Base-by-base conservation (phyloP, 306 rosid genomes). In the Ormosia emarginata region DNA sequence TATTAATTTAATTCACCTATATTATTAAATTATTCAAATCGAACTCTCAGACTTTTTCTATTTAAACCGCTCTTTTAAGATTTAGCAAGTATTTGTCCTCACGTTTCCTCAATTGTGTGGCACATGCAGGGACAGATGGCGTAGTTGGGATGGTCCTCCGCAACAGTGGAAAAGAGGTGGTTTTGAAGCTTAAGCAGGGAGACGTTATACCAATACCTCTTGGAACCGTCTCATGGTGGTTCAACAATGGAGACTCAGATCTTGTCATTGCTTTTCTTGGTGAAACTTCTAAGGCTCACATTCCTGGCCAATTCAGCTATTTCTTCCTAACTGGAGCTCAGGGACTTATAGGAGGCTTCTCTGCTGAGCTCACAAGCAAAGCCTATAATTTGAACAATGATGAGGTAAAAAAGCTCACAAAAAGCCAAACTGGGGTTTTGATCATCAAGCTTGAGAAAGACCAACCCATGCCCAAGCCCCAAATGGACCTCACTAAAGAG, bases 221-320 rank as follows among this genome's bases (percentile, higher is more conserved):
- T 14, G 97, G 92, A 61, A 9, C 59, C 37, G 49, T 87, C 18
- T 93, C 97, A 14, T 93, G 97, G 97, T 93, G 97, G 97, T 91
- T 79, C 91, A 91, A 91, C 36, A 62, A 85, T 11, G 95, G 86
- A 33, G 90, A 85, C 32, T 82, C 90, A 0, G 83, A 86, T 18
- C 83, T 93, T 2, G 47, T 33, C 0, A 39, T 93, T 5, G 7
- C 64, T 2, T 86, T 89, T 74, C 65, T 93, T 24, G 97, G 94
- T 0, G 87, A 89, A 59, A 89, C 97, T 3, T 65, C 79, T 2
- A 77, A 67, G 7, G 85, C 89, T 13, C 68, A 62, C 66, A 29
- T 77, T 18, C 90, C 88, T 0, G 95, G 95, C 0, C 68, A 85
- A 44, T 56, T 91, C 77, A 59, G 80, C 30, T 93, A 93, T 57